phyloP scores from a whole-genome alignment of 2,329 filamentous ascomycete species.

The Botrytis porri region DNA sequence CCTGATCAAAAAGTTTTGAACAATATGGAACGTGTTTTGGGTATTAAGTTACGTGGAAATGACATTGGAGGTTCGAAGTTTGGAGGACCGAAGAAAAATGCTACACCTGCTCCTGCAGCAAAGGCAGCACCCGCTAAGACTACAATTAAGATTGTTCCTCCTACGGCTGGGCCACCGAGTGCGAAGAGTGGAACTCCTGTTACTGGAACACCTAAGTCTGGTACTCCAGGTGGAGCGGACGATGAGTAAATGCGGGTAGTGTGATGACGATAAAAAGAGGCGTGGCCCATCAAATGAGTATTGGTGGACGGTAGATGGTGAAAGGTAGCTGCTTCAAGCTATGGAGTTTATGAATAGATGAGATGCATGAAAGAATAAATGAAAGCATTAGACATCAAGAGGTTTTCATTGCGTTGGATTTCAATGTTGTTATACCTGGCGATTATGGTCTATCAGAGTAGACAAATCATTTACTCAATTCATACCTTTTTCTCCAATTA shows the following conservation, averaged over 20 bases:
- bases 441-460: background rate
- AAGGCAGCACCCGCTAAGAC: slow-evolving; percentile 25
- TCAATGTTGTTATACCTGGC: background rate
- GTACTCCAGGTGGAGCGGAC: background rate
- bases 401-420: background rate
- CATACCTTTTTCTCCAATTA: background rate
- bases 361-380: background rate
- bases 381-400: background rate
- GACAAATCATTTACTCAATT: background rate
- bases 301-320: background rate
- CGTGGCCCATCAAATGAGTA: background rate
- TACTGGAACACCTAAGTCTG: background rate
- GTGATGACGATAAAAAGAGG: background rate
- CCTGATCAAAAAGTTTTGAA: slow-evolving; percentile 82
- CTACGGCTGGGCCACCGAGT: background rate
- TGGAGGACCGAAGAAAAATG: slow-evolving; percentile 45
- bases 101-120: background rate
- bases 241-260: background rate
- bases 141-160: slow-evolving; percentile 11
- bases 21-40: slow-evolving; percentile 79
- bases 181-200: background rate
- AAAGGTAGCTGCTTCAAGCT: background rate
- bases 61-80: slow-evolving; percentile 86
- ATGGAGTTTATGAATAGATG: slow-evolving; percentile 9
- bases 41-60: slow-evolving; percentile 79